Conservation (phyloP, 805 yeast genomes). For the Yarrowia sp. region DNA sequence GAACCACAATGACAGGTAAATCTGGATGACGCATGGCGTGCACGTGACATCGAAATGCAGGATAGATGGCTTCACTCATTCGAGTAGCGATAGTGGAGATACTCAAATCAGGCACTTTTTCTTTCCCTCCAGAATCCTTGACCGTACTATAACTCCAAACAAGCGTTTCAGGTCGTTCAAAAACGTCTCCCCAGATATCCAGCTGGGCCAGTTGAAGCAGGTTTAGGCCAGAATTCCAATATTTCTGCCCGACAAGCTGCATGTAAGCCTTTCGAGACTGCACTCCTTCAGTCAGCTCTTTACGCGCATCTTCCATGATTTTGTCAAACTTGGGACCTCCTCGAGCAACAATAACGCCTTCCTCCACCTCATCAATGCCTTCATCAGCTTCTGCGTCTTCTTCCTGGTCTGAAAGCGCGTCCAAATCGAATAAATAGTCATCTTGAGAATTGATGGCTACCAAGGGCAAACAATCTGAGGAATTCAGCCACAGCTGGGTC, state of each 20-base stretch:
- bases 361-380: conserved; percentile 17
- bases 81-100: conserved; percentile 52
- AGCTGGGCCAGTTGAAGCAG: background rate
- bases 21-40: conserved; percentile 64
- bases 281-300: background rate
- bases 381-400: background rate
- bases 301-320: background rate
- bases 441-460: conserved; percentile 14
- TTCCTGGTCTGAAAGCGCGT: background rate
- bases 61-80: conserved; percentile 47
- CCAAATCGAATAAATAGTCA: conserved; percentile 16
- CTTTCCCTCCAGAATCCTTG: conserved; percentile 33
- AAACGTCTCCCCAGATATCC: conserved; percentile 43
- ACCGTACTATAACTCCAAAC: conserved; percentile 41
- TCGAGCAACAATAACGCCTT: conserved; percentile 20
- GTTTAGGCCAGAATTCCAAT: conserved; percentile 18
- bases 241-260: background rate
- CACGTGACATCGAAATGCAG: conserved; percentile 43
- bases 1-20: conserved; percentile 55
- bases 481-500: conserved; percentile 2
- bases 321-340: background rate
- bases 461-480: background rate
- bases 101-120: conserved; percentile 39
- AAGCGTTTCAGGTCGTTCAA: conserved; percentile 45
- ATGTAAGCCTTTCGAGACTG: background rate